Percentiles rank a stretch among this genome's conserved stretches.
phyloP scores from a whole-genome alignment of 371 early-diverging fungal species.

The Funneliformis caledonium region DNA sequence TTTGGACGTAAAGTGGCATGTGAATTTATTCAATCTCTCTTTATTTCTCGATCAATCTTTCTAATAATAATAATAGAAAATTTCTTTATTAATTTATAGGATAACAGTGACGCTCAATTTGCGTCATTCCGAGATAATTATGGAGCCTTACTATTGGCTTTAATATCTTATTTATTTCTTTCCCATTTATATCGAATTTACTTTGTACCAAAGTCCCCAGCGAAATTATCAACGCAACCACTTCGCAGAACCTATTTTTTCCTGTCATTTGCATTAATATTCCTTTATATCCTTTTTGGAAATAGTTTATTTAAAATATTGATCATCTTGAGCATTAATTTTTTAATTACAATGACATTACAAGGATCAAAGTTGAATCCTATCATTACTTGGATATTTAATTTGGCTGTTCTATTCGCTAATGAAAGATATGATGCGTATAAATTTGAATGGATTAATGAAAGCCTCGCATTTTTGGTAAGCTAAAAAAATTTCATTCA shows the following conservation, averaged over 20 bases:
- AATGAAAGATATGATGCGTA: constrained; percentile 80
- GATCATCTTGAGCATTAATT: constrained; percentile 65
- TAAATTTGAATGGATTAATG: constrained; percentile 61
- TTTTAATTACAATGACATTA: constrained; percentile 58
- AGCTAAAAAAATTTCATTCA: constrained; percentile 20
- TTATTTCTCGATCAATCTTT: background rate
- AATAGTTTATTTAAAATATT: constrained; percentile 75
- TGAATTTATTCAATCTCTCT: no score
- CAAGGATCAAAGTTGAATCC: constrained; percentile 66
- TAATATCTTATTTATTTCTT: constrained; percentile 54
- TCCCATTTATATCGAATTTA: constrained; percentile 51
- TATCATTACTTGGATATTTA: constrained; percentile 77
- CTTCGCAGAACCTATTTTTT: constrained; percentile 53
- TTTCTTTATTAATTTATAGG: constrained; percentile 50
- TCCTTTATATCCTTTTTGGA: constrained; percentile 69
- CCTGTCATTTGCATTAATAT: constrained; percentile 63
- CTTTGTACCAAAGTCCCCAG: constrained; percentile 40
- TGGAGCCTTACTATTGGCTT: constrained; percentile 61
- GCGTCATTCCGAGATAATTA: constrained; percentile 77
- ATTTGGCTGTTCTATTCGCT: constrained; percentile 72
- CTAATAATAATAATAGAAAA: background rate
- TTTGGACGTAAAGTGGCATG: constrained; percentile 60
- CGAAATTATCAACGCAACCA: constrained; percentile 47
- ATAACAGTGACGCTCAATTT: constrained; percentile 89
- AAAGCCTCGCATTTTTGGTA: constrained; percentile 73